Conservation (phyloP, 495 filamentous ascomycete genomes). For the Daldinia childiae region DNA sequence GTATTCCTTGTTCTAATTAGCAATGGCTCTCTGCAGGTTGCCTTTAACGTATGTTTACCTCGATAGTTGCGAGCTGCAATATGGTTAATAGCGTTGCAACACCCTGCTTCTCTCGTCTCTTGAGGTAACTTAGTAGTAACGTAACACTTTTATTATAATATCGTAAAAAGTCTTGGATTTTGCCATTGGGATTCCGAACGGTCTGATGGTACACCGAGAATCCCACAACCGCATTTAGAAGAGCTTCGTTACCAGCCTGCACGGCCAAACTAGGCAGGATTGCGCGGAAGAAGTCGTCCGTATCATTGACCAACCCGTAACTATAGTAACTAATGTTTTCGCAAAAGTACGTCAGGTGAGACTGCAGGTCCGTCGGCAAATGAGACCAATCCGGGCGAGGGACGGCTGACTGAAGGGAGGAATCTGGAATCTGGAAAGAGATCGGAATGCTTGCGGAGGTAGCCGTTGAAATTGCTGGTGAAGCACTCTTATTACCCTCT, state of each 20-base stretch:
- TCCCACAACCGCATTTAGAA: slow-evolving; percentile 88
- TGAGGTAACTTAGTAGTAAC: slow-evolving; percentile 75
- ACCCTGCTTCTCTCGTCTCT: slow-evolving; percentile 71
- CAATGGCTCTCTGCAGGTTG: slow-evolving; percentile 13
- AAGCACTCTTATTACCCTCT: slow-evolving; percentile 58
- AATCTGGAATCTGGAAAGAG: slow-evolving; percentile 44
- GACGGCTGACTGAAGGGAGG: slow-evolving; percentile 28
- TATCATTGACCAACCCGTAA: slow-evolving; percentile 77
- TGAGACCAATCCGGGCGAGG: slow-evolving; percentile 57
- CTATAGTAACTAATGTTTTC: slow-evolving; percentile 80
- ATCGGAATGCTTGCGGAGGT: slow-evolving; percentile 48
- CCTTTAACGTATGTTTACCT: slow-evolving; percentile 65
- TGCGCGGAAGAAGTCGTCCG: slow-evolving; percentile 74
- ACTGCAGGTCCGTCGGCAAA: slow-evolving; percentile 73
- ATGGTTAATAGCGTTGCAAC: slow-evolving; percentile 87
- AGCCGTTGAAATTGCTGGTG: slow-evolving; percentile 58
- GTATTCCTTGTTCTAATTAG: slow-evolving; percentile 74
- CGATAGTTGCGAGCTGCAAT: slow-evolving; percentile 89
- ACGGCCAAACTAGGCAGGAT: slow-evolving; percentile 76
- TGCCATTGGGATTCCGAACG: slow-evolving; percentile 70
- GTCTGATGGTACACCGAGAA: slow-evolving; percentile 90
- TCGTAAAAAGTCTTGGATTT: slow-evolving; percentile 81
- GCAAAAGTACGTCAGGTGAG: slow-evolving; percentile 80
- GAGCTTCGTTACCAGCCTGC: slow-evolving; percentile 72
- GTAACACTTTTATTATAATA: slow-evolving; percentile 91